These are phyloP conservation scores for Fusarium denticulatum DNA, from an alignment of 2,329 filamentous ascomycete species.

Conservation along the genomic window DNA sequence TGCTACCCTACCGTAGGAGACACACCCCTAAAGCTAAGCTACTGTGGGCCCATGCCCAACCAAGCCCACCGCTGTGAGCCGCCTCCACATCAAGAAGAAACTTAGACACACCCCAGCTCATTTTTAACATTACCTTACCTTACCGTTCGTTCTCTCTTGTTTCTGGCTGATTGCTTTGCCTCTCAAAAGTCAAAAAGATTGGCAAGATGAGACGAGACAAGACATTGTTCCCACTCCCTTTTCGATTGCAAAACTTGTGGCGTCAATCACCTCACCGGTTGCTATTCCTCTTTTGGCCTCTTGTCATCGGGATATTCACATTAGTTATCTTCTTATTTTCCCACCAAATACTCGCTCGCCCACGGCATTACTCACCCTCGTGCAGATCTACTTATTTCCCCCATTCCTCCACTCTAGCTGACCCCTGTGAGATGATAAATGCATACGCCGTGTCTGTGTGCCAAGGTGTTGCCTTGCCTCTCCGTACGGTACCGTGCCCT, in stretches of 20 bases:
- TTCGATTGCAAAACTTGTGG: conserved; percentile 42
- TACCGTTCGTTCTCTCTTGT: neutral
- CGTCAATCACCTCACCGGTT: conserved; percentile 42
- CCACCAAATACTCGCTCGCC: conserved; percentile 6
- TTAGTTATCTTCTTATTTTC: conserved; percentile 25
- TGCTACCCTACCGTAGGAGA: neutral
- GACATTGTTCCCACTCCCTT: conserved; percentile 25
- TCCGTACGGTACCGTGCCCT: conserved; percentile 7
- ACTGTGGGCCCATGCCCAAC: conserved; percentile 4
- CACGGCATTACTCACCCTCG: conserved; percentile 15
- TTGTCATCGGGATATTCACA: conserved; percentile 27
- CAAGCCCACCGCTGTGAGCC: conserved; percentile 16
- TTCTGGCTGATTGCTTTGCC: neutral
- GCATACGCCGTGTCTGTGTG: conserved; percentile 1
- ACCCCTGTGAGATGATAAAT: conserved; percentile 1
- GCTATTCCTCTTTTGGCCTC: conserved; percentile 22
- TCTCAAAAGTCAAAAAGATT: conserved; percentile 19
- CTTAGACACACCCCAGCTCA: conserved; percentile 13
- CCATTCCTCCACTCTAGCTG: conserved; percentile 18
- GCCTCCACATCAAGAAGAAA: conserved; percentile 1
- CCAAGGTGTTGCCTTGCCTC: conserved; percentile 8
- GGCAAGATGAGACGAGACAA: conserved; percentile 2
- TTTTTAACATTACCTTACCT: neutral
- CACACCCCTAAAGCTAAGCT: conserved; percentile 25
- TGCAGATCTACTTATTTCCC: conserved; percentile 23